Conservation (phyloP, 257 asterid genomes). For the Echium plantagineum region DNA sequence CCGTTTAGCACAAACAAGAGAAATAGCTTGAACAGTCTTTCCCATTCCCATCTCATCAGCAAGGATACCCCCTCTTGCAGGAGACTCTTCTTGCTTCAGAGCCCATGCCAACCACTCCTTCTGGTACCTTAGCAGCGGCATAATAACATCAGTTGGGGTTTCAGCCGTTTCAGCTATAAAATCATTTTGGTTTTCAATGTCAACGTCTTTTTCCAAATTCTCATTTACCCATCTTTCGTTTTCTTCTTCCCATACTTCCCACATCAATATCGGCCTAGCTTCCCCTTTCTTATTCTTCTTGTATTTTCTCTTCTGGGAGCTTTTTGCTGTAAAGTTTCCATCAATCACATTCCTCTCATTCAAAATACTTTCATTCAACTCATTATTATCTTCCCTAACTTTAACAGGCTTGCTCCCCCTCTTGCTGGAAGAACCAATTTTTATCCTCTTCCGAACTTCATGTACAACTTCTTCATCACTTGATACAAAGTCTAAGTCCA, state of each 20-base stretch:
- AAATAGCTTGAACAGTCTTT: slow-evolving; percentile 89
- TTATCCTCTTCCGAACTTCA: slow-evolving; percentile 8
- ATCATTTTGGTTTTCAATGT: slow-evolving; percentile 48
- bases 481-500: not conserved
- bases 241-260: slow-evolving; percentile 73
- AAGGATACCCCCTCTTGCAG: slow-evolving; percentile 74
- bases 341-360: not conserved
- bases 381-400: slow-evolving; percentile 6
- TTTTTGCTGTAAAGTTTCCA: not conserved
- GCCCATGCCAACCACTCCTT: slow-evolving; percentile 98
- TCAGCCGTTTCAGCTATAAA: slow-evolving; percentile 44
- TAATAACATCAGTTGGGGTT: slow-evolving; percentile 59
- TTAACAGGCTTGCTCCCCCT: not conserved
- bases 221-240: slow-evolving; percentile 54
- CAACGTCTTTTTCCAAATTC: slow-evolving; percentile 38
- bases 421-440: not conserved
- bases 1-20: slow-evolving; percentile 78
- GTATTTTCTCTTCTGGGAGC: not conserved
- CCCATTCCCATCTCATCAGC: slow-evolving; percentile 99
- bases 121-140: slow-evolving; percentile 78
- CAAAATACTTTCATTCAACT: too few relatives aligned
- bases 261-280: slow-evolving; percentile 43
- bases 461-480: not conserved
- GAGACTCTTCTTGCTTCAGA: slow-evolving; percentile 76
- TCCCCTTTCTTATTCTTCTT: slow-evolving; percentile 25